Evolutionary conservation across 1,284 basidiomycete species (phyloP).

Genomic region (Tylopilus orsonianus): DNA sequence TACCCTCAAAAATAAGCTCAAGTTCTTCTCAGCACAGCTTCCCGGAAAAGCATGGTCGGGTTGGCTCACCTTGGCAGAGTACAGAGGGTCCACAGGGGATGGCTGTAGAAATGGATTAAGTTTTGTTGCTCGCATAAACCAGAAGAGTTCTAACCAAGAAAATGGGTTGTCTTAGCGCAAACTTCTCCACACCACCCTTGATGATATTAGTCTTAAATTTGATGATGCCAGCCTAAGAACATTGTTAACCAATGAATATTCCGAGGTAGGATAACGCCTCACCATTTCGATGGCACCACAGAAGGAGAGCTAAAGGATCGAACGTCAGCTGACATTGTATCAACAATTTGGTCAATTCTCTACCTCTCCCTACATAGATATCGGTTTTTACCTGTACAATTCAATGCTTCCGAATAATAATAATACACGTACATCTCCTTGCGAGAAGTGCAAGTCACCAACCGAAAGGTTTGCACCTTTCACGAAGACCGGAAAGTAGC

Average conservation of each 20-base stretch:
- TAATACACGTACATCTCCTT: slow-evolving; percentile 61
- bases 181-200: slow-evolving; percentile 74
- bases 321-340: not conserved
- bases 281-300: slow-evolving; percentile 83
- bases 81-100: slow-evolving; percentile 72
- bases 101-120: slow-evolving; percentile 42
- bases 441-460: slow-evolving; percentile 80
- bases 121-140: not conserved
- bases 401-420: not conserved
- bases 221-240: slow-evolving; percentile 64
- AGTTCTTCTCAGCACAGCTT: not conserved
- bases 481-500: slow-evolving; percentile 79
- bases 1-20: slow-evolving; percentile 71
- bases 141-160: slow-evolving; percentile 49
- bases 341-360: not conserved
- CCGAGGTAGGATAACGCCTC: not conserved
- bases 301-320: slow-evolving; percentile 55
- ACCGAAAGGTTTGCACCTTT: slow-evolving; percentile 76
- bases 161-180: slow-evolving; percentile 73
- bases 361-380: slow-evolving; percentile 51
- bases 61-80: slow-evolving; percentile 58
- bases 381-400: slow-evolving; percentile 1
- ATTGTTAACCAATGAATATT: not conserved
- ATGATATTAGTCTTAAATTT: slow-evolving; percentile 75
- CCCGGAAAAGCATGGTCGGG: not conserved